Evolutionary conservation across 306 rosid genomes (phyloP), one percentile per base, ranked within the genome.

Genomic region (Vachellia pachyceras): DNA sequence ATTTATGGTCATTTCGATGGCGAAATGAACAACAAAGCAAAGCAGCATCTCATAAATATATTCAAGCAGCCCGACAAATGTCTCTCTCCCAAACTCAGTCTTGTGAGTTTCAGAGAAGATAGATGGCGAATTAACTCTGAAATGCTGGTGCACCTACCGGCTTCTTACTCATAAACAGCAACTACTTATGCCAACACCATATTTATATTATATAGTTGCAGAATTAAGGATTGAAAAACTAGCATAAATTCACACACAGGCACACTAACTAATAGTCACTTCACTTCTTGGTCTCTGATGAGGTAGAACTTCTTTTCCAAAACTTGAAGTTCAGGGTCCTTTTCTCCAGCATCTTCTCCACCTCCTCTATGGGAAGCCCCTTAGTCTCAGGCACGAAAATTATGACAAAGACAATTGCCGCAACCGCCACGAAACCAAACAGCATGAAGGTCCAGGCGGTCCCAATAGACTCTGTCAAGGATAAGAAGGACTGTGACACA

Each of bases 321-420:
- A 92, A 92, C 88, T 58, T 87, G 11, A 81, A 80, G 2, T 87
- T 87, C 72, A 92, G 1, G 61, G 83, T 60, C 75, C 84, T 89
- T 4, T 33, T 23, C 2, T 87, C 85, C 67, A 93, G 83, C 97
- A 83, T 88, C 82, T 82, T 82, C 89, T 88, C 94, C 29, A 91
- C 85, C 74, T 89, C 90, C 63, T 93, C 96, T 45, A 90, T 85
- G 0, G 90, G 91, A 25, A 91, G 86, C 8, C 96, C 93, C 63
- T 89, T 91, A 4, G 95, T 91, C 66, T 91, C 92, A 0, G 93
- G 92, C 0, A 91, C 93, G 22, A 76, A 91, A 46, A 91, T 46
- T 33, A 88, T 63, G 54, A 89, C 91, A 75, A 91, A 89, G 81
- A 86, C 4, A n/a, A 91, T 83, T 17, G 86, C 94, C 12, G 66